phyloP scores from a whole-genome alignment of 1,284 basidiomycete species.

The Rhodotorula sp. region DNA sequence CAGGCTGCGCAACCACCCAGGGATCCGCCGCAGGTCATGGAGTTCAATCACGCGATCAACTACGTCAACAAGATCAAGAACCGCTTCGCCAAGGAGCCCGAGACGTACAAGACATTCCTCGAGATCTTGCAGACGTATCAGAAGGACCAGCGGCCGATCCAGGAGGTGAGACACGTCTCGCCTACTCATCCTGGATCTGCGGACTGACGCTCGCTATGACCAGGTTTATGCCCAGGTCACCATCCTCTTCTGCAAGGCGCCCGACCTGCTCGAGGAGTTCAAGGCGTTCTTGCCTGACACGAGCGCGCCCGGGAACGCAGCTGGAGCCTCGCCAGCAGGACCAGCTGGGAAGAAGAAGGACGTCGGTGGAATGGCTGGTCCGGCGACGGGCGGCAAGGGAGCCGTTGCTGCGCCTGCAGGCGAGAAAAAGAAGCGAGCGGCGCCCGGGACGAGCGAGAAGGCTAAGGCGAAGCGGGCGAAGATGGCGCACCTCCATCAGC shows the following conservation, averaged over 20 bases:
- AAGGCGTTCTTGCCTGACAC: slow-evolving; percentile 88
- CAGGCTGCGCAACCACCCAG: not conserved
- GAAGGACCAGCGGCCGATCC: slow-evolving; percentile 82
- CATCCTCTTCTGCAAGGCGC: slow-evolving; percentile 84
- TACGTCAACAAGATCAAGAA: slow-evolving; percentile 99
- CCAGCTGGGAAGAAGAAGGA: not conserved
- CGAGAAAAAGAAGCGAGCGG: slow-evolving; percentile 42
- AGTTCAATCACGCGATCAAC: slow-evolving; percentile 96
- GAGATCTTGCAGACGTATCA: slow-evolving; percentile 97
- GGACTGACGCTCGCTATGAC: slow-evolving; percentile 44
- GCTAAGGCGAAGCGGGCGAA: slow-evolving; percentile 39
- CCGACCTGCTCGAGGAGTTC: slow-evolving; percentile 91
- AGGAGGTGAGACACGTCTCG: slow-evolving; percentile 64
- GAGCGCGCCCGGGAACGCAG: slow-evolving; percentile 11
- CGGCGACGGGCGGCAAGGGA: not conserved
- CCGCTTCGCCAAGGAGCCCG: slow-evolving; percentile 81
- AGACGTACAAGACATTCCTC: slow-evolving; percentile 96
- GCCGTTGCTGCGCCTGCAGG: not conserved
- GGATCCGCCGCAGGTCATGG: slow-evolving; percentile 50
- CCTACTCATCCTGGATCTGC: not conserved
- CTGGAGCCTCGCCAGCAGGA: not conserved
- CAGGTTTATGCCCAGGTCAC: slow-evolving; percentile 93
- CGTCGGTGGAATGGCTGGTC: not conserved
- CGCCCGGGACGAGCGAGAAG: slow-evolving; percentile 40
- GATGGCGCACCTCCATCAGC: slow-evolving; percentile 19